Evolutionary conservation across 2,329 filamentous ascomycete species (phyloP), one percentile per base, ranked within the genome.

Genomic region (Fonsecaea multimorphosa): DNA sequence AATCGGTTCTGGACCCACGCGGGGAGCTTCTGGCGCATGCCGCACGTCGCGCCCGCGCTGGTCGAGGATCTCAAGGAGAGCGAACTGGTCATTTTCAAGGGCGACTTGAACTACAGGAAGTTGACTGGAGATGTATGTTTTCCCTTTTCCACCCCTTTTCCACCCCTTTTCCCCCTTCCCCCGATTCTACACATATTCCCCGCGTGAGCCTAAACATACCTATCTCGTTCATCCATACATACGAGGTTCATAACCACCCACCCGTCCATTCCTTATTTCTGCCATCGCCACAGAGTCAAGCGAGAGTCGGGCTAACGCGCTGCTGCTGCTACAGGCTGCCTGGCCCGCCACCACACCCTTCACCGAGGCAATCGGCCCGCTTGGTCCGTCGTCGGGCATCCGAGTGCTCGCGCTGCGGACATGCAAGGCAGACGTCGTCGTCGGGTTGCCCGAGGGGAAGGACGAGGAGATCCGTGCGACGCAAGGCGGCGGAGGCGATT

Each of bases 81-180:
- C 70, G 91, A 97, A 77, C 83, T 99, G 19, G 92, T 97, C 12
- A 88, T 99, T 63, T 98, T 98, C 83, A 99, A 99, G 83, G 95
- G 95, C 2, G 95, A 99, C 76, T 77, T 99, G 72, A 99, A 99
- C 80, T 99, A 98, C 78, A 85, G 95, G 67, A 99, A 99, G 78
- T 78, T 99, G 71, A 93, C 90, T 32, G 91, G 87, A 56, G 95
- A 99, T 83, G 92, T 94, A 80, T 82, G 89, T 82, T 36, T 7
- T 36, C 24, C n/a, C 9, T 9, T 34, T 19, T 63, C 32, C 16
- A 27, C 11, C 24, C n/a, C 31, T 34, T 22, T 40, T 4, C 16
- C 38, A 34, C 22, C 22, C 52, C 1, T 52, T 38, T 14, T 61
- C 40, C 22, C 55, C 4, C 49, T 29, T 49, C 34, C 4, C 12